Percentiles rank a stretch among this genome's conserved stretches.
Conservation (phyloP, 257 asterid genomes). For the Osmanthus fragrans region DNA sequence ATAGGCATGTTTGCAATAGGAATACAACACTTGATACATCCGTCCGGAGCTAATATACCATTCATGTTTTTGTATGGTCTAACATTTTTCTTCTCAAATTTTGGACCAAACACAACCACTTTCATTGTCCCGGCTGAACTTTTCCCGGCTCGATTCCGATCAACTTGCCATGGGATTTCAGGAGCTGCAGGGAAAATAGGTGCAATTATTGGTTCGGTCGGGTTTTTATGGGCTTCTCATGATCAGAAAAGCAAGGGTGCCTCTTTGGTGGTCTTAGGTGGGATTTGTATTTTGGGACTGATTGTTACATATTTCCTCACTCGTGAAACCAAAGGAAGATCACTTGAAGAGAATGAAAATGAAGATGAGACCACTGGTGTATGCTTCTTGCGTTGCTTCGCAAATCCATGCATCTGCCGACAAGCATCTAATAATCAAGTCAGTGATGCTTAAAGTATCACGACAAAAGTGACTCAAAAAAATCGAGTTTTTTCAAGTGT, state of each 20-base stretch:
- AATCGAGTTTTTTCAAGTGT: background rate
- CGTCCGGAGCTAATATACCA: conserved; percentile 26
- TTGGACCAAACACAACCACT: conserved; percentile 64
- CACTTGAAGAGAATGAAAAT: conserved; percentile 57
- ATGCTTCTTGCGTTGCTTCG: conserved; percentile 20
- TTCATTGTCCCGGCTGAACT: conserved; percentile 61
- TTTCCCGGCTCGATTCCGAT: conserved; percentile 58
- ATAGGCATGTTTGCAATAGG: conserved; percentile 41
- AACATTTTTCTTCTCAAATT: conserved; percentile 53
- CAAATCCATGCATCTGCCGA: background rate
- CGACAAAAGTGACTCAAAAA: background rate
- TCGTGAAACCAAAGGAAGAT: conserved; percentile 51
- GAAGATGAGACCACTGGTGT: conserved; percentile 20
- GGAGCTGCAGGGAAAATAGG: conserved; percentile 55
- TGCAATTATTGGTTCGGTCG: conserved; percentile 48
- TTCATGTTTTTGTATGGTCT: conserved; percentile 50
- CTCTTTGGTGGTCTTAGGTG: conserved; percentile 43
- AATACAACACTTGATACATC: conserved; percentile 32
- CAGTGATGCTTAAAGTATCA: background rate
- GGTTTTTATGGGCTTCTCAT: conserved; percentile 42
- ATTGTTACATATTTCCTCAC: conserved; percentile 38
- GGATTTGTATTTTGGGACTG: conserved; percentile 40
- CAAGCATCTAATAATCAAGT: background rate
- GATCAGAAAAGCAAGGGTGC: conserved; percentile 16
- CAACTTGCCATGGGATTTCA: conserved; percentile 54